Percentiles rank a stretch among this genome's conserved stretches.
Conservation (phyloP, 148 eudicot genomes). For the Cornus florida region DNA sequence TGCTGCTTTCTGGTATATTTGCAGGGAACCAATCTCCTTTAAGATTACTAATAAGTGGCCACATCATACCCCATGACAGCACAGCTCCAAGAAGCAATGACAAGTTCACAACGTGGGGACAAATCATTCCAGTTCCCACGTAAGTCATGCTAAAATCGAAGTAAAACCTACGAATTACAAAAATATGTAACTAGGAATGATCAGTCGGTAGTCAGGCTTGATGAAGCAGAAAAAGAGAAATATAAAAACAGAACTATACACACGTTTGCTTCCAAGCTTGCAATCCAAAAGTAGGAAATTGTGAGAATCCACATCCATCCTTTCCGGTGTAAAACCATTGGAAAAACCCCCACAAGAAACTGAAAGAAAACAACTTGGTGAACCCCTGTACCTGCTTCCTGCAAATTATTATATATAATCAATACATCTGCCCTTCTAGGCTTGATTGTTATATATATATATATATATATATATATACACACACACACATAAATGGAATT, state of each 20-base stretch:
- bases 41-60: constrained; percentile 52
- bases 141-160: constrained; percentile 82
- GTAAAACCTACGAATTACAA: constrained; percentile 47
- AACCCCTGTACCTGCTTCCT: constrained; percentile 69
- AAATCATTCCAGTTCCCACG: constrained; percentile 82
- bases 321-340: constrained; percentile 71
- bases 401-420: constrained; percentile 1
- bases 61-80: constrained; percentile 83
- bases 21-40: constrained; percentile 69
- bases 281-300: constrained; percentile 77
- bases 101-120: constrained; percentile 67
- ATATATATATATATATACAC: too few species aligned
- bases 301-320: constrained; percentile 56
- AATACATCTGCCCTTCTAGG: not conserved
- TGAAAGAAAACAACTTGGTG: constrained; percentile 47
- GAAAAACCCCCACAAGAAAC: constrained; percentile 76
- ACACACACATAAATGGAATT: not conserved
- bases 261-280: constrained; percentile 57
- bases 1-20: constrained; percentile 52
- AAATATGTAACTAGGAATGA: not conserved
- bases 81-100: constrained; percentile 71
- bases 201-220: not conserved
- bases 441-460: not conserved
- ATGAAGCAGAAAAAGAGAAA: not conserved
- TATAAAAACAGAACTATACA: not conserved